Conservation (phyloP, 352 stramenopile genomes). For the Hyaloperonospora arabidopsidis region DNA sequence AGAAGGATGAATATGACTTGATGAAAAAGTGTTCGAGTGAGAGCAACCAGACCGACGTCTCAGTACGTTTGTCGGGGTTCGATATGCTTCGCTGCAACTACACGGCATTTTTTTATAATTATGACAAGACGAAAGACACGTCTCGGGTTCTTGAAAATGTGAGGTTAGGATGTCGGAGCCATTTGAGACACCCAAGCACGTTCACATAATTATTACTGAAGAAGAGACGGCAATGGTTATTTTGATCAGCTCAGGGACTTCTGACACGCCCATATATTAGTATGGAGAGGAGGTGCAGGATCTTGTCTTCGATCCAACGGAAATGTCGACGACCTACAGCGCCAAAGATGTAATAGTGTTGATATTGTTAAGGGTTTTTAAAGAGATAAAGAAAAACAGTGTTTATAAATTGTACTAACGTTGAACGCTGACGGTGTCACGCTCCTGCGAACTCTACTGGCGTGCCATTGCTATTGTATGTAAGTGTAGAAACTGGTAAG, state of each 20-base stretch:
- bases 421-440: slow-evolving; percentile 36
- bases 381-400: too few species aligned
- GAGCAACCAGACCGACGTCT: slow-evolving; percentile 22
- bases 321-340: slow-evolving; percentile 46
- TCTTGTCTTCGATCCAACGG: slow-evolving; percentile 20
- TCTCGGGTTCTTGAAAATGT: slow-evolving; percentile 30
- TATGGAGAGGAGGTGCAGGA: slow-evolving; percentile 29
- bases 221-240: slow-evolving; percentile 46
- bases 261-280: slow-evolving; percentile 31
- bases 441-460: slow-evolving; percentile 36
- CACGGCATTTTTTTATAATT: slow-evolving; percentile 49
- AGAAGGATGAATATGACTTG: slow-evolving; percentile 37
- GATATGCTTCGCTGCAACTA: slow-evolving; percentile 73
- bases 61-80: slow-evolving; percentile 51
- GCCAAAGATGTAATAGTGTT: slow-evolving; percentile 42
- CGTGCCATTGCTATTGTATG: too few species aligned
- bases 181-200: slow-evolving; percentile 53
- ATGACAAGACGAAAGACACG: slow-evolving; percentile 12
- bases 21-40: slow-evolving; percentile 32
- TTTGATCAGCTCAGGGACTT: slow-evolving; percentile 65
- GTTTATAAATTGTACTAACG: slow-evolving; percentile 4
- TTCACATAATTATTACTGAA: slow-evolving; percentile 56
- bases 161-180: slow-evolving; percentile 42
- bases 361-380: too few species aligned
- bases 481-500: too few species aligned